Evolutionary conservation across 139 green algal species (phyloP), one percentile per base, ranked within the genome.

Genomic region (Pseudopediastrum boryanum): DNA sequence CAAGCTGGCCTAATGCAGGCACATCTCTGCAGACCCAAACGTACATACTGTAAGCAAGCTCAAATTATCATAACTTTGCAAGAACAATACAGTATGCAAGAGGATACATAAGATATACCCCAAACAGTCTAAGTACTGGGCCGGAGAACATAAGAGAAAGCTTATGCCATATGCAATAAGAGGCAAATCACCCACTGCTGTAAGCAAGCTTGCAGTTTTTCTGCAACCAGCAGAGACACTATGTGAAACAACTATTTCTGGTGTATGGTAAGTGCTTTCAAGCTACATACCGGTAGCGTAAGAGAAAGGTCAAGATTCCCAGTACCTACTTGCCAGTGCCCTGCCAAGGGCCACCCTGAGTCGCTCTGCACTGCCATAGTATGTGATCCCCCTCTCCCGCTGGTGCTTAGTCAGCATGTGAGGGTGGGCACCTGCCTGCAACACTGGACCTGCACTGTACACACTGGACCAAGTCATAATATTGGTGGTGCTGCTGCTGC

Each of bases 401-500:
- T 80, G 74, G 59, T 71, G 44, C 43, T 71, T 71, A 62, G 12
- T 73, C 33, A 80, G 74, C 74, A 80, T 73, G 43, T 13, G 33
- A 25, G 54, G 12, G 54, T 64, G n/a, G n/a, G n/a, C n/a, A n/a
- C n/a, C n/a, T n/a, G n/a, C n/a, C n/a, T n/a, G n/a, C n/a, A n/a
- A n/a, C n/a, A n/a, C n/a, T n/a, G n/a, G n/a, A n/a, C n/a, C n/a
- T n/a, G n/a, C n/a, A n/a, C n/a, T n/a, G n/a, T n/a, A n/a, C n/a
- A n/a, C n/a, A n/a, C n/a, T n/a, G n/a, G n/a, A n/a, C n/a, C n/a
- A 65, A 78, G 36, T 29, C n/a, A 27, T 78, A 78, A 54, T 54
- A 36, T 27, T 19, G 5, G 58, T 78, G 71, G 25, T 69, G 71
- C 16, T 78, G 39, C 35, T 67, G 50, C 36, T 59, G 52, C 19